Percentiles rank a stretch among this genome's conserved stretches.
phyloP scores from a whole-genome alignment of 371 early-diverging fungal genomes.

The Batrachochytrium dendrobatidis region DNA sequence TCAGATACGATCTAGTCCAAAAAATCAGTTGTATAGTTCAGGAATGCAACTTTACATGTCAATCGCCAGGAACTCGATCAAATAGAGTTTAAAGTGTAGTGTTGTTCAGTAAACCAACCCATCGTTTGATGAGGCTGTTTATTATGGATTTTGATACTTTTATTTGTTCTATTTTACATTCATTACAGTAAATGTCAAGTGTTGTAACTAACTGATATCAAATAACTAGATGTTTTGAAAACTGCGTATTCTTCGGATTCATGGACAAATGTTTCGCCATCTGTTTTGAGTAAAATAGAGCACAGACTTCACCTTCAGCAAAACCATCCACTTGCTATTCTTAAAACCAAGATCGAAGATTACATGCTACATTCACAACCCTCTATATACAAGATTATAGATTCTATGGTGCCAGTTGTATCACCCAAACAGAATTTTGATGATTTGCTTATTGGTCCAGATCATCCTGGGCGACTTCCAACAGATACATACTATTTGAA shows the following conservation, averaged over 20 bases:
- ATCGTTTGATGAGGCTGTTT: too few species aligned
- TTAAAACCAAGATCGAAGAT: conserved; percentile 69
- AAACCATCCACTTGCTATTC: conserved; percentile 81
- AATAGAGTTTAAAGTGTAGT: too few species aligned
- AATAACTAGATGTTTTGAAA: too few species aligned
- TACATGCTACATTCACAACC: conserved; percentile 36
- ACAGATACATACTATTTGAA: conserved; percentile 94
- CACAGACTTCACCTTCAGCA: conserved; percentile 72
- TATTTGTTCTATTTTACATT: too few species aligned
- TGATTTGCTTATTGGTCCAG: conserved; percentile 67
- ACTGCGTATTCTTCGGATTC: conserved; percentile 42
- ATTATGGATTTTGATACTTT: too few species aligned
- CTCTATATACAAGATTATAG: conserved; percentile 18
- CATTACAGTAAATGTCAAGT: too few species aligned
- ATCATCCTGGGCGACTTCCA: conserved; percentile 75
- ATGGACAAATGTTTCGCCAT: conserved; percentile 72
- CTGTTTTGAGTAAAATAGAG: conserved; percentile 67
- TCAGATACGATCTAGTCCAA: too few species aligned
- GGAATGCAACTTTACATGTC: too few species aligned
- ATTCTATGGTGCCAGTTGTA: conserved; percentile 66
- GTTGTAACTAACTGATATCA: too few species aligned
- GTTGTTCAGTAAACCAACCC: too few species aligned
- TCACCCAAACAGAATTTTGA: conserved; percentile 86
- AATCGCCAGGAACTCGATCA: too few species aligned
- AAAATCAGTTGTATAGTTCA: too few species aligned